Base-by-base conservation (phyloP, 2,329 filamentous ascomycete species). In the Penicillium hesseltinei region DNA sequence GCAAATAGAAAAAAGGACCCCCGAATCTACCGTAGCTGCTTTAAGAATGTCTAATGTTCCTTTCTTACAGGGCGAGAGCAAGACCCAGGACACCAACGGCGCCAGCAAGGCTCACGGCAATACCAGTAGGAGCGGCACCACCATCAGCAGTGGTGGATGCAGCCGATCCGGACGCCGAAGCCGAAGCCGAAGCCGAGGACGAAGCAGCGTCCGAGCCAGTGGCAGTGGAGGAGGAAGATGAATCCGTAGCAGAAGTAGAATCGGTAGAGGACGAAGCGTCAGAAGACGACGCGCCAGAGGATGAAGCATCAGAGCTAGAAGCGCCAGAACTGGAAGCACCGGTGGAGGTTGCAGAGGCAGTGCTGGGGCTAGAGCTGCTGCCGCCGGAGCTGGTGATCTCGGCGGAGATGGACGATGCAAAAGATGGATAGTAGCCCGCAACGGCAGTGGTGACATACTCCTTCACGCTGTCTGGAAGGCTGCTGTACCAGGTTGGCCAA, bases 401-500 rank as follows among this genome's bases (percentile, higher is more conserved):
- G 21, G 46, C 56, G 8, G 56, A 40, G 3, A 43, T 19, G 29
- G 23, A 23, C 8, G 42, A 54, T 5, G 39, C 39, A 21, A 51
- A 56, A 3, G 53, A 54, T n/a, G 57, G 57, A 31, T 54, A 52
- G 25, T 60, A 46, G 0, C 31, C 55, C 13, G 40, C 19, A 17
- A 58, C 52, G 17, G 59, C 61, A 2, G 63, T 50, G 8, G 63
- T 60, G 19, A 54, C 52, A 21, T 53, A 65, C 15, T 44, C 49
- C 47, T 60, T 57, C 10, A 60, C 61, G 15, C 47, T 54, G 2
- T 60, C 56, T 13, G 64, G 62, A 1, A 66, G 40, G 13, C 43
- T 56, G 56, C 35, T 62, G 39, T 59, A 60, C 64, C 64, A 66
- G 6, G 48, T 58, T 2, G 64, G 64, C 46, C 55, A 65, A 27